phyloP scores from a whole-genome alignment of 1,284 basidiomycete species.

The Ustilago loliicola region DNA sequence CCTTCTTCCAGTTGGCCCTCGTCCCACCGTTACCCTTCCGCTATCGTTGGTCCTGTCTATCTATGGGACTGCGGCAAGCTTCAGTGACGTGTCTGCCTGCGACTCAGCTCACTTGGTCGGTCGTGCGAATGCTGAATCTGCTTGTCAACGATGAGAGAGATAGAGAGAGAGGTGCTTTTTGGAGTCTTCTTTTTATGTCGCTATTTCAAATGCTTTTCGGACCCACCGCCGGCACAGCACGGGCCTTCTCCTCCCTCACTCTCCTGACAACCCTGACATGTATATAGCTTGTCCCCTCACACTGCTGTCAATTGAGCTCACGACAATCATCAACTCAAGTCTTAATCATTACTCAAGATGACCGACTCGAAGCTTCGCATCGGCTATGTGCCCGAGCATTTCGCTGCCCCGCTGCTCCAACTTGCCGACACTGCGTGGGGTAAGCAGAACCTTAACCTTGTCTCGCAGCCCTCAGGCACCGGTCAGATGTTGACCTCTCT shows the following conservation, averaged over 20 bases:
- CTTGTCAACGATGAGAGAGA: too few species aligned
- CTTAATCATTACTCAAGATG: constrained; percentile 1
- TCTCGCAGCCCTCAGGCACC: constrained; percentile 64
- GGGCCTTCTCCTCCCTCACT: not conserved
- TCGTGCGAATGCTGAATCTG: too few species aligned
- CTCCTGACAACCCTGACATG: not conserved
- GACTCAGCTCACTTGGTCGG: too few species aligned
- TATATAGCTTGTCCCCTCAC: not conserved
- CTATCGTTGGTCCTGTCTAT: too few species aligned
- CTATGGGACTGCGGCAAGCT: too few species aligned
- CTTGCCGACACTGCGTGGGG: constrained; percentile 64
- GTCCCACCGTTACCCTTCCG: too few species aligned
- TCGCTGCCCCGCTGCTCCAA: constrained; percentile 62
- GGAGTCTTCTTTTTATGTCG: too few species aligned
- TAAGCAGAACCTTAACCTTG: constrained; percentile 55
- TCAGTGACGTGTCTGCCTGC: too few species aligned
- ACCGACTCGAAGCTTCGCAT: constrained; percentile 46
- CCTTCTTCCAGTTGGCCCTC: too few species aligned
- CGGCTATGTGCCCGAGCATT: constrained; percentile 68
- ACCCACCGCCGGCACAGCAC: not conserved
- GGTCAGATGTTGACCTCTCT: constrained; percentile 68
- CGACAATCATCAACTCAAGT: not conserved
- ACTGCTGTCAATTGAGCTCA: not conserved
- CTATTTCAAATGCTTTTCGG: not conserved
- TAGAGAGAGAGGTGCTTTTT: too few species aligned